Percentiles rank a stretch among this genome's conserved stretches.
Conservation (phyloP, 192 early-diverging fungal species). For the Dissophora globulifera region DNA sequence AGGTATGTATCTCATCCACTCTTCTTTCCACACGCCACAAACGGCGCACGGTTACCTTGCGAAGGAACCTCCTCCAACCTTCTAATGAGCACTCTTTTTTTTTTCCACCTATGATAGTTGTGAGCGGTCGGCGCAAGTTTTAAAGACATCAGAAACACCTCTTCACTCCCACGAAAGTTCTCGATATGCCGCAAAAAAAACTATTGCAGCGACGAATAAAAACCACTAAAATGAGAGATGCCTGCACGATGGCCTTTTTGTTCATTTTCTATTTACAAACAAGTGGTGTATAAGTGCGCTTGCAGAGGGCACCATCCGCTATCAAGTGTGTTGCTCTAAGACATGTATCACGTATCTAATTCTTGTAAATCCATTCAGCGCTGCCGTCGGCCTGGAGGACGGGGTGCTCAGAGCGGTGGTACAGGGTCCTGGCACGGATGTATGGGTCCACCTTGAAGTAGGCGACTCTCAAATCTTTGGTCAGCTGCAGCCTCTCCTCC, state of each 20-base stretch:
- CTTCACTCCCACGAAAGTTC: too few species aligned
- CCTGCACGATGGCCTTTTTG: too few species aligned
- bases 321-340: too few species aligned
- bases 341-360: too few species aligned
- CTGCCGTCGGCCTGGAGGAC: slow-evolving; percentile 47
- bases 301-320: too few species aligned
- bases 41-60: neutral
- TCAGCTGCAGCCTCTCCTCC: slow-evolving; percentile 45
- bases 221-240: too few species aligned
- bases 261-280: too few species aligned
- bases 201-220: too few species aligned
- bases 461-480: slow-evolving; percentile 55
- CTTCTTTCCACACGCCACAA: neutral
- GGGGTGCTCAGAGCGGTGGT: slow-evolving; percentile 47
- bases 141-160: too few species aligned
- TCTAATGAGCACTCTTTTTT: neutral
- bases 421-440: slow-evolving; percentile 54
- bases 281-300: too few species aligned
- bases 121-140: slow-evolving; percentile 54
- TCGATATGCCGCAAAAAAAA: too few species aligned
- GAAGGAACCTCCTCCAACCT: neutral
- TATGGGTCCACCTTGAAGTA: slow-evolving; percentile 63
- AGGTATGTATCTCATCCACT: too few species aligned
- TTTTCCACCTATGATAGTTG: slow-evolving; percentile 13
- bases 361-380: slow-evolving; percentile 32